Conservation (phyloP, 78 protist genomes). For the Diacronema lutheri region DNA sequence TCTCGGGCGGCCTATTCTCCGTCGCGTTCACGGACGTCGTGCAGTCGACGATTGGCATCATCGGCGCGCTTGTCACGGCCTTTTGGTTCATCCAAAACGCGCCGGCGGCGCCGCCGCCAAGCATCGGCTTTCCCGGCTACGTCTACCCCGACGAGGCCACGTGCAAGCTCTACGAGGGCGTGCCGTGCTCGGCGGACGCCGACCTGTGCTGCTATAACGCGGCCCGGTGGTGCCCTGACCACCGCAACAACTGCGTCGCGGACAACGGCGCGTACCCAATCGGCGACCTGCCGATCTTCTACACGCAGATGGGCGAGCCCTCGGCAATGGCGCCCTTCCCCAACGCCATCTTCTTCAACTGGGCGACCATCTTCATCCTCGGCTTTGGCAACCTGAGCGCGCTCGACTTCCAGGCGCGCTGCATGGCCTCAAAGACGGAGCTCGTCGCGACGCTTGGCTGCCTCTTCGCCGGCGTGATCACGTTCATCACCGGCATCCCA, state of each 20-base stretch:
- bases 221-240: neutral
- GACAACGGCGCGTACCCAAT: constrained; percentile 2
- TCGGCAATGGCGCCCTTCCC: neutral
- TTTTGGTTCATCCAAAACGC: neutral
- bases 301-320: neutral
- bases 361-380: constrained; percentile 26
- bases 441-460: neutral
- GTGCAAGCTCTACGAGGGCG: neutral
- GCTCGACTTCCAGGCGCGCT: constrained; percentile 30
- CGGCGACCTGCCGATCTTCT: neutral
- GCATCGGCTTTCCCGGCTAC: neutral
- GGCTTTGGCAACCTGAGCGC: constrained; percentile 12
- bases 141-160: neutral
- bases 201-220: neutral
- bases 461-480: neutral
- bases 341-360: constrained; percentile 13
- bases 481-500: neutral
- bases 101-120: neutral
- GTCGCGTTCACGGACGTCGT: constrained; percentile 9
- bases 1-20: constrained; percentile 10
- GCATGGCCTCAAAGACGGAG: neutral
- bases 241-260: neutral
- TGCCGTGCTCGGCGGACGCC: neutral
- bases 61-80: neutral
- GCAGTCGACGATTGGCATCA: neutral